Conservation (phyloP, 1,284 basidiomycete species). For the Cutaneotrichosporon sp. region DNA sequence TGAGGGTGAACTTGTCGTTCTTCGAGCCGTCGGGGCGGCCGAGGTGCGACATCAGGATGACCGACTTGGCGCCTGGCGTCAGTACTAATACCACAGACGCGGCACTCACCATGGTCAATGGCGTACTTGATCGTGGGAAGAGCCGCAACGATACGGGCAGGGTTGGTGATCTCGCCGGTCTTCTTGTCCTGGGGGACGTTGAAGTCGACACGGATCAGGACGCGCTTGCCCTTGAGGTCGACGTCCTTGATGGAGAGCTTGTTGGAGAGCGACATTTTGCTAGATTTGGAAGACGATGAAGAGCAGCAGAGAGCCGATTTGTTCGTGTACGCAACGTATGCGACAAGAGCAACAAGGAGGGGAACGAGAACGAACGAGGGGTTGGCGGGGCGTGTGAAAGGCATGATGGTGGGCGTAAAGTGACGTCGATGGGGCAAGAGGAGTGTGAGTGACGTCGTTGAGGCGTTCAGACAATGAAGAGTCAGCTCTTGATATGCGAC, state of each 20-base stretch:
- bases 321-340: conserved; percentile 8
- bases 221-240: conserved; percentile 73
- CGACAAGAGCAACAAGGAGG: conserved; percentile 6
- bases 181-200: conserved; percentile 78
- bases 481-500: too few relatives aligned
- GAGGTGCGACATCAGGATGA: conserved; percentile 96
- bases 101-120: conserved; percentile 68
- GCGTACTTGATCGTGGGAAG: conserved; percentile 95
- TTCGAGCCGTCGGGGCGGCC: conserved; percentile 93
- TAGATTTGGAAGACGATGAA: background rate
- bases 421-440: background rate
- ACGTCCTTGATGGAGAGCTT: conserved; percentile 91
- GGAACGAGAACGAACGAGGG: conserved; percentile 3
- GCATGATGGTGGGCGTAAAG: background rate
- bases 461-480: too few relatives aligned
- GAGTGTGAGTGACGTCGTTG: background rate
- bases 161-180: conserved; percentile 83
- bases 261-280: conserved; percentile 87
- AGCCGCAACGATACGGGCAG: conserved; percentile 92
- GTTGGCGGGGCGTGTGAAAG: conserved; percentile 3
- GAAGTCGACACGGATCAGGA: conserved; percentile 97
- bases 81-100: background rate
- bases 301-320: background rate
- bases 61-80: conserved; percentile 65
- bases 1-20: conserved; percentile 84